These are phyloP conservation scores for Rhazya stricta DNA, from an alignment of 257 asterid species.

Conservation along the genomic window DNA sequence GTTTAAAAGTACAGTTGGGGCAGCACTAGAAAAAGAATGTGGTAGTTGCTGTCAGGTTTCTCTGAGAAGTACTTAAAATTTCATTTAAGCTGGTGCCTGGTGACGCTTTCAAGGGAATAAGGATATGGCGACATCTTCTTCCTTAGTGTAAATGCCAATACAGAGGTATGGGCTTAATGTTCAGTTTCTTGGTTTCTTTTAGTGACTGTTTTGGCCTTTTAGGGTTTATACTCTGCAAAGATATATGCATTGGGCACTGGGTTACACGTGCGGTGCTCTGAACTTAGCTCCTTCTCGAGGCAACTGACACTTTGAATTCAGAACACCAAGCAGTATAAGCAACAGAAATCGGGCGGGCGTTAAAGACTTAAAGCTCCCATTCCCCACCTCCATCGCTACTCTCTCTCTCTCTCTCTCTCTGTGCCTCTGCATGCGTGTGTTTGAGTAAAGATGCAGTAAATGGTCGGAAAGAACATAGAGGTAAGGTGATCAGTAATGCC, in stretches of 20 bases:
- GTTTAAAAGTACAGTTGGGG: neutral
- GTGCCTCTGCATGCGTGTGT: constrained; percentile 6
- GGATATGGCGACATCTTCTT: neutral
- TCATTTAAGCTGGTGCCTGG: neutral
- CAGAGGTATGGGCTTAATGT: constrained; percentile 45
- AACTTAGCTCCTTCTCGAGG: constrained; percentile 50
- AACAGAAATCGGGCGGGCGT: neutral
- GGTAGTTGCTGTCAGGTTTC: neutral
- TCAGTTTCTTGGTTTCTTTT: constrained; percentile 22
- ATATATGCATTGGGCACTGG: constrained; percentile 30
- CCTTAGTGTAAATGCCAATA: constrained; percentile 8
- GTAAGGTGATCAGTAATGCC: constrained; percentile 11
- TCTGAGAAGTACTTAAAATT: neutral
- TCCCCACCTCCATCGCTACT: neutral
- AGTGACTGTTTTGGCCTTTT: constrained; percentile 22
- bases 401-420: constrained; percentile 1
- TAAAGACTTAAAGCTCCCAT: neutral
- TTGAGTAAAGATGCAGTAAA: constrained; percentile 5
- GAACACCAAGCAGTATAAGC: constrained; percentile 4
- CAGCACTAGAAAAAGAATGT: constrained; percentile 1
- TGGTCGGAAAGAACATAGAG: constrained; percentile 12
- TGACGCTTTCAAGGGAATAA: neutral
- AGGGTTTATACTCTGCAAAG: constrained; percentile 7
- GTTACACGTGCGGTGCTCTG: constrained; percentile 63
- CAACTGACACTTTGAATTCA: constrained; percentile 17